phyloP scores from a whole-genome alignment of 2,329 filamentous ascomycete species.

The Ceratocystis alfenasii region DNA sequence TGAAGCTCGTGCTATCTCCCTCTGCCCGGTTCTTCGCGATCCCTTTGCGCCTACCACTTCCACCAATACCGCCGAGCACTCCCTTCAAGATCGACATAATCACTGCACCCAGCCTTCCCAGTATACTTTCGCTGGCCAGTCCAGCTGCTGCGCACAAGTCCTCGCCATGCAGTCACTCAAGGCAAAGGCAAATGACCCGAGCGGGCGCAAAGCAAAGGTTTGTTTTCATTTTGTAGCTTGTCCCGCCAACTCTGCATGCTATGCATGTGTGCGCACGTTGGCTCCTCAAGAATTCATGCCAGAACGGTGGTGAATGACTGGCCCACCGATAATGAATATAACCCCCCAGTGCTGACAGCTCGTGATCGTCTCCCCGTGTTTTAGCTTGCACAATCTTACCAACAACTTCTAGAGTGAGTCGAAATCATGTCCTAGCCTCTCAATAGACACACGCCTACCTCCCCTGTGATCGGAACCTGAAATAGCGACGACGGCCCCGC shows the following conservation, averaged over 20 bases:
- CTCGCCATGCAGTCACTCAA: conserved; percentile 40
- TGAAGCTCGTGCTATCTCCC: conserved; percentile 18
- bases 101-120: neutral
- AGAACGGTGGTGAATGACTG: neutral
- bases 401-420: conserved; percentile 83
- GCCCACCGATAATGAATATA: neutral
- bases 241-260: neutral
- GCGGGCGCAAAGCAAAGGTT: conserved; percentile 51
- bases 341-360: neutral
- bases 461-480: conserved; percentile 15
- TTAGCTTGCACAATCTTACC: conserved; percentile 91
- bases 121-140: neutral
- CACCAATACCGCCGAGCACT: neutral
- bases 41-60: neutral
- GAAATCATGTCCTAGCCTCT: conserved; percentile 4
- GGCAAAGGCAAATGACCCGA: conserved; percentile 42
- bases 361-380: conserved; percentile 1
- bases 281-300: neutral
- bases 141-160: conserved; percentile 11
- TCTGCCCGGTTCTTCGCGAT: conserved; percentile 10
- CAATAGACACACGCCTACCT: neutral
- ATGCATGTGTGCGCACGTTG: neutral
- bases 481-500: conserved; percentile 19
- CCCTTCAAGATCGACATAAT: conserved; percentile 1
- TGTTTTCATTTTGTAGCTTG: conserved; percentile 24